Evolutionary conservation across 352 stramenopile genomes (phyloP), one percentile per base, ranked within the genome.

Genomic region (Globisporangium nunn): DNA sequence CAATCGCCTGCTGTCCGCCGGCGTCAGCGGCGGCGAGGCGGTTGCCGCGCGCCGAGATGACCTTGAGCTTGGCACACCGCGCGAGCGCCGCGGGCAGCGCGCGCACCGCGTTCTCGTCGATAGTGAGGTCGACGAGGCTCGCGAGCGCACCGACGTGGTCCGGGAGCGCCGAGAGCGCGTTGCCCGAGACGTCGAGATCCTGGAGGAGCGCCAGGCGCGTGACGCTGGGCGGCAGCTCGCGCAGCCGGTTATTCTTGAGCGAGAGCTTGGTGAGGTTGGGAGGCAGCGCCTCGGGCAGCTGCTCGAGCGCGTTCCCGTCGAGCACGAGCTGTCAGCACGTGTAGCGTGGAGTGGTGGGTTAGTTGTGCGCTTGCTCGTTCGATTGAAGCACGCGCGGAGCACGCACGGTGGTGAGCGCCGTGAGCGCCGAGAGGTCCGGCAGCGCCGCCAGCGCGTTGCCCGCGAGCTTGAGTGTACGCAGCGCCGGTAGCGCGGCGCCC

Each of bases 211-310:
- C 12, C n/a, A 92, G 66, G 28, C 59, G 44, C 39, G 78, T 67
- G 39, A 94, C 61, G 55, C 56, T 71, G 37, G 41, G 41, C 15
- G 85, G 81, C 17, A 94, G 56, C 12, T 54, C 44, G 28, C 50
- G 46, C 8, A 94, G 58, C 37, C 59, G 54, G 55, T 94, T 94
- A 56, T 66, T 64, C 49, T 79, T 84, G 40, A 92, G 66, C 43
- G 78, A 91, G 11, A 94, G 66, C 64, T 93, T 92, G 37, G 68
- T 85, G 30, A 94, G 50, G 50, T 87, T 88, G 0, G 82, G 77
- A 3, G 85, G 82, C 12, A 94, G 63, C 1, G 68, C 61, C 31
- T 78, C 41, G 1, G 75, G 71, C 17, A 93, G 58, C n/a, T 71
- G 71, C 35, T 71, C 54, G 17, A 94, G 64, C n/a, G 72, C 56